Base-by-base conservation (phyloP, 148 eudicot species). In the Fagopyrum homotropicum region DNA sequence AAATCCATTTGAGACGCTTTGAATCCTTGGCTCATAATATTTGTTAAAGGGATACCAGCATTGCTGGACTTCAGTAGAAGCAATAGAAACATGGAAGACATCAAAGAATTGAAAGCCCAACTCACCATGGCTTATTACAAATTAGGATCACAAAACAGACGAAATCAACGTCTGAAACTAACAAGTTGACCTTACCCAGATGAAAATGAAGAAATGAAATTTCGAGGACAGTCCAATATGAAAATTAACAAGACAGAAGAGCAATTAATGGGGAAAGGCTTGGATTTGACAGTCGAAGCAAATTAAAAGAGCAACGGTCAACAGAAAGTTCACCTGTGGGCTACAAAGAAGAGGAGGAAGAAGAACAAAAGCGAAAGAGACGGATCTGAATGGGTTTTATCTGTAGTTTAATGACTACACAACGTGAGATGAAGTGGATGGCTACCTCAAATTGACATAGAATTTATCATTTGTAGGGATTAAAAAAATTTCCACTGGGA, bases 1-100 rank as follows among this genome's bases (percentile, higher is more conserved):
- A 77, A 95, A 61, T 72, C 73, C 97, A 95, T 95, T 80, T 86
- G 91, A 79, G 92, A 75, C 29, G 87, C 90, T 77, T 76, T 52
- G 77, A 80, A 86, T 45, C 88, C 87, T 26, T 79, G 77, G 29
- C 43, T 48, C 81, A 95, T 10, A 15, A 72, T 82, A 30, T 89
- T 90, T 56, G 19, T 76, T 14, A 35, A 52, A 78, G 76, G 91
- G 76, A 95, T 85, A 82, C 99, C 90, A 2, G 89, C 92, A 40
- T 50, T 14, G 72, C 83, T 80, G 6, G 69, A 30, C 78, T 76
- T 77, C 54, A 73, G 55, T 55, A 82, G 48, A 45, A 89, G 80
- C 57, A 83, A 19, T 16, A 88, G 49, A 73, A 63, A 76, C 43
- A 8, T 9, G 43, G 5, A 64, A 1, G 40, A 35, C 40, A 35